Base-by-base conservation (phyloP, 352 stramenopile species). In the Globisporangium cylindrosporum region DNA sequence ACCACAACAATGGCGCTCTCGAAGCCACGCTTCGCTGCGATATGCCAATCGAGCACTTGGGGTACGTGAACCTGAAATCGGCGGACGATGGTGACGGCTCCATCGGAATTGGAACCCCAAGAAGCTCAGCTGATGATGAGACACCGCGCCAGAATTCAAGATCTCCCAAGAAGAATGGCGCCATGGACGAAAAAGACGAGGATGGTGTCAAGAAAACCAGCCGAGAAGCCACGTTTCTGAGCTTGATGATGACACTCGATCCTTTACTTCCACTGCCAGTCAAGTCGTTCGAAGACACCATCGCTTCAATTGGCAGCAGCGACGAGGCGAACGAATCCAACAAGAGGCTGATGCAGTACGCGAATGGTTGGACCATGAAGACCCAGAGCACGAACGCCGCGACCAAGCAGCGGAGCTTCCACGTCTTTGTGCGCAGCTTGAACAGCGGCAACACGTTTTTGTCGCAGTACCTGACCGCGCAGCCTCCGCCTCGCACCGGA, bases 231-330 rank as follows among this genome's bases (percentile, higher is more conserved):
- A 96, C 91, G 10, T 97, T 89, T 65, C 69, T 98, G 10, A 88
- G 89, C 61, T 65, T 98, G 20, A 93, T 93, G 76, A 73, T 95
- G 62, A 95, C 89, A n/a, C 72, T 98, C 22, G 89, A 98, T 58
- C 91, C 92, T 10, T 66, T 93, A 34, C 79, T 97, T 55, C 79
- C 85, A 10, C 68, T 80, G 57, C 85, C 81, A 56, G 36, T 75
- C 36, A 63, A 71, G 38, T 18, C 57, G 10, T 75, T 71, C 25
- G 70, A 69, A 43, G 56, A 78, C 15, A 43, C 34, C 14, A 48
- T 71, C 24, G 48, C 57, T 3, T 55, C 69, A 22, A 9, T 67
- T n/a, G 66, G 49, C 6, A 64, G 53, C 27, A 14, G 49, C 25
- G 34, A 70, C 59, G 24, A 75, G 53, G 63, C 64, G 66, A 48